Base-by-base conservation (phyloP, 164 flowering plant species). In the Hamamelis virginiana region DNA sequence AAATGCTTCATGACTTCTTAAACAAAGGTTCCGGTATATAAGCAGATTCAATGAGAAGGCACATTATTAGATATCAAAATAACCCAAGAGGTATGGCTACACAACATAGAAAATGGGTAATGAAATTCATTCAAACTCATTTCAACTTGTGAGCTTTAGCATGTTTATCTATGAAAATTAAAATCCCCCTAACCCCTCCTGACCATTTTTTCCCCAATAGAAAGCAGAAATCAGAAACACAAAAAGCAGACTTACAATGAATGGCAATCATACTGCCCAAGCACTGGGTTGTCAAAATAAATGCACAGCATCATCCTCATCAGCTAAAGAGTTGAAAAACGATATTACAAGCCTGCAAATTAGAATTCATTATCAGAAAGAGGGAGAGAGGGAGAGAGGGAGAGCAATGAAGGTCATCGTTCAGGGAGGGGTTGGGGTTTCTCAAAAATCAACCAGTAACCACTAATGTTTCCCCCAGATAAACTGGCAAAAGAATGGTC, bases 311-410 rank as follows among this genome's bases (percentile, higher is more conserved):
- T 80, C 84, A 45, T 75, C 85, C 22, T 72, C 83, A 53, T 73
- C 81, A 25, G 68, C 64, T 33, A 84, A 60, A 52, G 80, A 63
- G 66, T 72, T 64, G 76, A 83, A 69, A 19, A 74, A 69, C 4
- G 85, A 57, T 52, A 83, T 16, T 8, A 75, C 72, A 47, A 86
- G 74, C 80, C 90, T 86, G 88, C 80, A 77, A 53, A 71, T 59
- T 59, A 67, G 11, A 59, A 62, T 56, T 58, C 25, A 25, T 18
- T 1, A 74, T 65, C 55, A 70, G 64, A 28, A 65, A 50, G 14
- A 55, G 22, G 15, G 28, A 28, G 43, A 62, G 26, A 50, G 28
- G 41, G 55, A 62, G 46, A 56, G 23, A 51, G 14, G 27, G 27
- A 48, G 26, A 43, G 26, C 0, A 48, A 25, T 26, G 52, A 69